phyloP scores from a whole-genome alignment of 2,329 filamentous ascomycete species.

The Akanthomyces uredinophilus region DNA sequence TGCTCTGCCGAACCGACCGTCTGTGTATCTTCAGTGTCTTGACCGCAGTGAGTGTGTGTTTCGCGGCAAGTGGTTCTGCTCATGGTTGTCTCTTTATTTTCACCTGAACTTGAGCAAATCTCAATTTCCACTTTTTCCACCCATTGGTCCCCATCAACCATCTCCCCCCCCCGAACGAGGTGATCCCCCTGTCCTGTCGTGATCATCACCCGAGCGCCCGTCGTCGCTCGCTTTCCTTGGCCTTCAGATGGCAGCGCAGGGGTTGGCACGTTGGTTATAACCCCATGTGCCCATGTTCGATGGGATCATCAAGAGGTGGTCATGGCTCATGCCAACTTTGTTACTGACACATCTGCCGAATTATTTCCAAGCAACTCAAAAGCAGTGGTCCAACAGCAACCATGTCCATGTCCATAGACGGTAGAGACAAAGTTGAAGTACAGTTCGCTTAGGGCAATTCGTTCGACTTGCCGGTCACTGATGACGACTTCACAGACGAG shows the following conservation, averaged over 20 bases:
- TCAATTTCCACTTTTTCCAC: background rate
- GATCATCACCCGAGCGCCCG: conserved; percentile 2
- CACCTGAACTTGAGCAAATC: background rate
- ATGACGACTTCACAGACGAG: background rate
- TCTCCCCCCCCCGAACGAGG: background rate
- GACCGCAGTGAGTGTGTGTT: background rate
- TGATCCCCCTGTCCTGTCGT: background rate
- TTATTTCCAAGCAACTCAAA: too few species aligned
- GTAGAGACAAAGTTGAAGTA: too few species aligned
- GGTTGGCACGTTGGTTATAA: too few species aligned
- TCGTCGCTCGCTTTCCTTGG: background rate
- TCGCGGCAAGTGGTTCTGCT: background rate
- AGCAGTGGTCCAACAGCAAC: too few species aligned
- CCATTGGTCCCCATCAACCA: background rate
- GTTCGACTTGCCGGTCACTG: too few species aligned
- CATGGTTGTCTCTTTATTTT: background rate
- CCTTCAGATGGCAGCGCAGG: background rate
- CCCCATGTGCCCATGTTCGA: background rate
- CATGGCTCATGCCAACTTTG: too few species aligned
- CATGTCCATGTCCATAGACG: too few species aligned
- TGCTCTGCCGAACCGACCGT: background rate
- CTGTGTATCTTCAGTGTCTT: background rate
- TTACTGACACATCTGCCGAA: too few species aligned
- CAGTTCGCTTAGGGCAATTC: too few species aligned
- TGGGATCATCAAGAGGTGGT: too few species aligned